Base-by-base conservation (phyloP, 2,329 filamentous ascomycete genomes). In the Gnomoniopsis sp. region DNA sequence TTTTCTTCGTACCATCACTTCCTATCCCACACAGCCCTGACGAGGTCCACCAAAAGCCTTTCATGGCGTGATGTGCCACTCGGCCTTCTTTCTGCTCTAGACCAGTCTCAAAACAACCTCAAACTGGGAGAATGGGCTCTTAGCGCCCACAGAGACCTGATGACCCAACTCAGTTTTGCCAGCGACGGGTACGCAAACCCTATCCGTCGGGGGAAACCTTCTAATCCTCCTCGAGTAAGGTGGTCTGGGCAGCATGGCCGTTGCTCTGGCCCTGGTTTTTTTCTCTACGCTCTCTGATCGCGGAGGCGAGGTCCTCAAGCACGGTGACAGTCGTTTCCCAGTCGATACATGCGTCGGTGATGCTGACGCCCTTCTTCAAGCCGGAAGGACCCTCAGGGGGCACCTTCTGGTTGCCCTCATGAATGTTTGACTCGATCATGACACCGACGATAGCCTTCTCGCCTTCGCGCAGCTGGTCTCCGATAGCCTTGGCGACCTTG, bases 341-440 rank as follows among this genome's bases (percentile, higher is more conserved):
- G 80, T 90, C 81, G 71, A 99, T 96, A 78, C 93, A 99, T 57
- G 93, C 93, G 74, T 97, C 93, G 1, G 93, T 97, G 76, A 97
- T 97, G 74, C 89, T 93, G 69, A 97, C 89, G 66, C 93, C 93
- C 77, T 90, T 91, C 80, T 92, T 90, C 53, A 97, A 81, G 8
- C 76, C 89, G 1, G 85, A 73, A 8, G 89, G 89, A 10, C 93
- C 93, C 74, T 96, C 91, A 1, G 87, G 74, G 1, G 92, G 91
- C 1, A 96, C 90, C 79, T 96, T 96, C 71, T 92, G 89, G 80
- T 88, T 91, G 65, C 86, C 84, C 77, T 96, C 95, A 74, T 93
- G 87, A 81, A 98, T 93, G 77, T 98, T 93, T 70, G 91, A 96
- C 80, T 99, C 93, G 68, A 99, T 96, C 93, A 99, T 99, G 71